These are phyloP conservation scores for Diaporthe destruens DNA, from an alignment of 2,329 filamentous ascomycete species.

Conservation along the genomic window DNA sequence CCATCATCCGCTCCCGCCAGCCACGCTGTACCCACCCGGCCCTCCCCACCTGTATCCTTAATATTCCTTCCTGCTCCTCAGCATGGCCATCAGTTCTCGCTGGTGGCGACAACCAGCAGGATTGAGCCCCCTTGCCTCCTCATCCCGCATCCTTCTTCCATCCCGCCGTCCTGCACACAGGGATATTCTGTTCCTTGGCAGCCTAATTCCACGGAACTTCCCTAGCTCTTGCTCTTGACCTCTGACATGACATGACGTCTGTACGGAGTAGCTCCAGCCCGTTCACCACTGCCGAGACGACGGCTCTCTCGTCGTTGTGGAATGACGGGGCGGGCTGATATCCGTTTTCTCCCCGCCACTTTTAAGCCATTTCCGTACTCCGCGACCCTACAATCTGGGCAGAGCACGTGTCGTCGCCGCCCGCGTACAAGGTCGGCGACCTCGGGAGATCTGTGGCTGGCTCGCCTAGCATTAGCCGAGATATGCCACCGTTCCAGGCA, in stretches of 20 bases:
- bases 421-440: conserved; percentile 19
- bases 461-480: neutral
- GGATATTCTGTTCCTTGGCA: conserved; percentile 8
- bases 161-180: neutral
- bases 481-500: conserved; percentile 1
- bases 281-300: neutral
- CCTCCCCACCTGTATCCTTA: conserved; percentile 1
- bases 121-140: neutral
- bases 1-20: neutral
- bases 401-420: neutral
- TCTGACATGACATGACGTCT: neutral
- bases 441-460: conserved; percentile 20
- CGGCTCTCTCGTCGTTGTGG: neutral
- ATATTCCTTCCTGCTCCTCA: neutral
- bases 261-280: too few species aligned
- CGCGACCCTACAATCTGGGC: neutral
- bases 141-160: neutral
- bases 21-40: conserved; percentile 6
- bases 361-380: too few species aligned
- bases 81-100: conserved; percentile 1
- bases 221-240: too few species aligned
- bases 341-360: neutral
- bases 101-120: neutral
- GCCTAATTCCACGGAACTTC: neutral
- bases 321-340: neutral